Conservation (phyloP, 1,139 yeast genomes). For the Blastobotrys buckinghamii region DNA sequence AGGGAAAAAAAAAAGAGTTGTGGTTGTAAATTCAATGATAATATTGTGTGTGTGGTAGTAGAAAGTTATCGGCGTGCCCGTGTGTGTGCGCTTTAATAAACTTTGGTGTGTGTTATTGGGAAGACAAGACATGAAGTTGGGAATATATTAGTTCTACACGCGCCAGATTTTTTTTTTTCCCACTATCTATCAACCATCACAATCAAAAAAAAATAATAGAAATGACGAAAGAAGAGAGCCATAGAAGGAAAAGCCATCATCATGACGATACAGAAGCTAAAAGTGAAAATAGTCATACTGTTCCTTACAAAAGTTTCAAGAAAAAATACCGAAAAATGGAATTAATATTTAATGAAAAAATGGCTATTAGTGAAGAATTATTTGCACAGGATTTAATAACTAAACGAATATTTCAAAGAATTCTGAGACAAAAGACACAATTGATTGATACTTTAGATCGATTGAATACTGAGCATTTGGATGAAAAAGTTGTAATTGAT, state of each 20-base stretch:
- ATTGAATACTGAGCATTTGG: constrained; percentile 18
- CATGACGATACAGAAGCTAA: too few relatives aligned
- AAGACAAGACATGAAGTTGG: neutral
- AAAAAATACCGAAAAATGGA: constrained; percentile 27
- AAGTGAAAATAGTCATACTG: too few relatives aligned
- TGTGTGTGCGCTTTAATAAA: neutral
- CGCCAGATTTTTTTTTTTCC: neutral
- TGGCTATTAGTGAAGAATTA: constrained; percentile 24
- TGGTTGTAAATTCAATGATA: neutral
- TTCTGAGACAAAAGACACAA: constrained; percentile 24
- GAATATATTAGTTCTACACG: neutral
- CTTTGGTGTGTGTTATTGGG: neutral
- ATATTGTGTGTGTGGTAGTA: neutral
- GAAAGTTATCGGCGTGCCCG: too few relatives aligned
- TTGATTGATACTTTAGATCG: constrained; percentile 22
- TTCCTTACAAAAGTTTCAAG: constrained; percentile 11
- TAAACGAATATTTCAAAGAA: constrained; percentile 20
- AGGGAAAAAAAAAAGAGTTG: neutral
- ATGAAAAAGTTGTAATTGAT: constrained; percentile 8
- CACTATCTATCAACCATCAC: neutral
- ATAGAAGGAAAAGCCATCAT: too few relatives aligned
- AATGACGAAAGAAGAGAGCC: too few relatives aligned
- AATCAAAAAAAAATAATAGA: neutral
- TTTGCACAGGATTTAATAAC: constrained; percentile 19
- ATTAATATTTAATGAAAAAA: constrained; percentile 20